Conservation (phyloP, 768 basidiomycete species). For the Piloderma croceum region DNA sequence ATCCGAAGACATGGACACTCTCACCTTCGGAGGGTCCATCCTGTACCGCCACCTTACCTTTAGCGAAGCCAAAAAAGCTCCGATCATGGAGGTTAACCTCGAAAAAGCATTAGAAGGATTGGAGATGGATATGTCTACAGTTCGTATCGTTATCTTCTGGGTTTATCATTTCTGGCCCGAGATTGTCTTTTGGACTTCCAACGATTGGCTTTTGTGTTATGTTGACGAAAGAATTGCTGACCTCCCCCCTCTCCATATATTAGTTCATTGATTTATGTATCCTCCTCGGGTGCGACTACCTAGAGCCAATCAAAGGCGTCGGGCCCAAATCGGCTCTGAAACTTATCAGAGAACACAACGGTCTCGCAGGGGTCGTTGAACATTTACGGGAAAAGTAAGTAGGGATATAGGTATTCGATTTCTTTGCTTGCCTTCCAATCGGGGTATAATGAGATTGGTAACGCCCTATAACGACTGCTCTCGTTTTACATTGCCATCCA, state of each 20-base stretch:
- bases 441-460: too few relatives aligned
- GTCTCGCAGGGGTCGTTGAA: constrained; percentile 65
- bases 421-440: background rate
- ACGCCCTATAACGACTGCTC: too few relatives aligned
- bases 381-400: constrained; percentile 74
- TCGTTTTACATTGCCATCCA: too few relatives aligned
- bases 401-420: background rate
- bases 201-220: too few relatives aligned
- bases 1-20: constrained; percentile 99
- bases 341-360: constrained; percentile 76
- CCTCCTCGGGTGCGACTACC: constrained; percentile 94
- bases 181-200: too few relatives aligned
- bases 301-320: constrained; percentile 96
- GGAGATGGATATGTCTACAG: constrained; percentile 88
- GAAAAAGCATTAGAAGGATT: constrained; percentile 81
- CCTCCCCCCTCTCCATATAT: background rate
- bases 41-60: constrained; percentile 95
- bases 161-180: background rate
- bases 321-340: constrained; percentile 96
- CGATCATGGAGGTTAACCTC: constrained; percentile 89
- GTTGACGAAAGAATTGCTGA: too few relatives aligned
- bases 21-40: constrained; percentile 90
- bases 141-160: constrained; percentile 22
- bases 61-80: constrained; percentile 95
- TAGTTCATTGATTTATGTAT: constrained; percentile 97